These are phyloP conservation scores for Alternaria consortialis DNA, from an alignment of 2,329 filamentous ascomycete genomes.

Conservation along the genomic window DNA sequence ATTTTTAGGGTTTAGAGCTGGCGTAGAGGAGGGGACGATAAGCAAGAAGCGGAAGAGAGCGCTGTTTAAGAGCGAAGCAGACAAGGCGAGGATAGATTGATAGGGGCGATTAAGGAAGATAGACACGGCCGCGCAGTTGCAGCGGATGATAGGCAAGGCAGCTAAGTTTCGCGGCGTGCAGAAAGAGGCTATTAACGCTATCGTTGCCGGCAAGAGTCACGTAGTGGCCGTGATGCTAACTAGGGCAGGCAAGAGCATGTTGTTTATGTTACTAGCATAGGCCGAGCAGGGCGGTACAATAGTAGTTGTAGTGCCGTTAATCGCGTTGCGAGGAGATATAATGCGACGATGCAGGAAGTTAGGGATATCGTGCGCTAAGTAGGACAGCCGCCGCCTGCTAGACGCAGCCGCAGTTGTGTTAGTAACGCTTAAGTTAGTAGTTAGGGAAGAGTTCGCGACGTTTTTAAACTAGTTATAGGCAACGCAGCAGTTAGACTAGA, in stretches of 20 bases:
- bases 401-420: conserved; percentile 30
- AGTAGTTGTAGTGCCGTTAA: conserved; percentile 34
- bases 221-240: conserved; percentile 33
- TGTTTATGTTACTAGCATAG: conserved; percentile 40
- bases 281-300: conserved; percentile 21
- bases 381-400: conserved; percentile 21
- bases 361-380: conserved; percentile 26
- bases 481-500: conserved; percentile 26
- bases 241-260: conserved; percentile 36
- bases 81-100: conserved; percentile 12
- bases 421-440: conserved; percentile 33
- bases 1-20: conserved; percentile 24
- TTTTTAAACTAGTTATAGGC: conserved; percentile 28
- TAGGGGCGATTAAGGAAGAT: conserved; percentile 13
- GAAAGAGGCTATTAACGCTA: conserved; percentile 22
- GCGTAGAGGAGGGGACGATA: conserved; percentile 1
- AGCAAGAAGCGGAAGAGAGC: conserved; percentile 13
- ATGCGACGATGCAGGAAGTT: conserved; percentile 20
- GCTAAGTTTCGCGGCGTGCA: too few relatives aligned
- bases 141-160: conserved; percentile 11
- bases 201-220: conserved; percentile 26
- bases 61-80: conserved; percentile 17
- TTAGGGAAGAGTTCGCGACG: conserved; percentile 28
- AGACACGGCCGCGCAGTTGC: conserved; percentile 10
- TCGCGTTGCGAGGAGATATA: conserved; percentile 32